Conservation (phyloP, 176 grass and related monocot species). For the Oropetium thomaeum region DNA sequence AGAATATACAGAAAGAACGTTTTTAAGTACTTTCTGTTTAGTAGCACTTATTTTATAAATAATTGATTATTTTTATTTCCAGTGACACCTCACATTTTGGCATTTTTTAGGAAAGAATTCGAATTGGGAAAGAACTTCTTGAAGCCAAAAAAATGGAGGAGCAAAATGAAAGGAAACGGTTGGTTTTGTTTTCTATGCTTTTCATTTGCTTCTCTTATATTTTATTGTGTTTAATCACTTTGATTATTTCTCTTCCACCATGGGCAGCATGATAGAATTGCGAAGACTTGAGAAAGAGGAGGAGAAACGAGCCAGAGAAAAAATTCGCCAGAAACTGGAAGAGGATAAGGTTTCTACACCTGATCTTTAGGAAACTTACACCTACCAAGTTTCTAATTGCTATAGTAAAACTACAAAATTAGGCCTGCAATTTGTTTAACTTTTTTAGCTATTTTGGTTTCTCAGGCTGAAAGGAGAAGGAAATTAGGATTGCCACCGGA, state of each 20-base stretch:
- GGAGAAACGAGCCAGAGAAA: slow-evolving; percentile 93
- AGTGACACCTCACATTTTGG: slow-evolving; percentile 16
- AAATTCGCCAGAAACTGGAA: slow-evolving; percentile 90
- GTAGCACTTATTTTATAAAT: not conserved
- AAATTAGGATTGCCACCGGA: slow-evolving; percentile 93
- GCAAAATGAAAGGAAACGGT: slow-evolving; percentile 93
- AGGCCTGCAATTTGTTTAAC: not conserved
- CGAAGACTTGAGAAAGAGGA: slow-evolving; percentile 95
- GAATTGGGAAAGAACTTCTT: slow-evolving; percentile 93
- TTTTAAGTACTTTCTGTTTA: not conserved
- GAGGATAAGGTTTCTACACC: slow-evolving; percentile 79
- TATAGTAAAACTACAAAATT: not conserved
- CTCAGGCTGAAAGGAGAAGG: slow-evolving; percentile 93
- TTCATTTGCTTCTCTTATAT: slow-evolving; percentile 4
- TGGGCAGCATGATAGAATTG: slow-evolving; percentile 75
- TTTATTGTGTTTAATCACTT: not conserved
- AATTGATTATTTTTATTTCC: not conserved
- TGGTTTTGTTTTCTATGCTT: slow-evolving; percentile 24
- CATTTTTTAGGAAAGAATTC: slow-evolving; percentile 70
- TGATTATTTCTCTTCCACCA: not conserved
- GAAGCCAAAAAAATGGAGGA: slow-evolving; percentile 98
- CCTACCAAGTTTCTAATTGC: slow-evolving; percentile 2
- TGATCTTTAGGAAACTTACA: not conserved
- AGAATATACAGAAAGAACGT: not conserved
- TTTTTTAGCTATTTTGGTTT: not conserved